Conservation (phyloP, 805 yeast genomes). For the Candida nanaspora region DNA sequence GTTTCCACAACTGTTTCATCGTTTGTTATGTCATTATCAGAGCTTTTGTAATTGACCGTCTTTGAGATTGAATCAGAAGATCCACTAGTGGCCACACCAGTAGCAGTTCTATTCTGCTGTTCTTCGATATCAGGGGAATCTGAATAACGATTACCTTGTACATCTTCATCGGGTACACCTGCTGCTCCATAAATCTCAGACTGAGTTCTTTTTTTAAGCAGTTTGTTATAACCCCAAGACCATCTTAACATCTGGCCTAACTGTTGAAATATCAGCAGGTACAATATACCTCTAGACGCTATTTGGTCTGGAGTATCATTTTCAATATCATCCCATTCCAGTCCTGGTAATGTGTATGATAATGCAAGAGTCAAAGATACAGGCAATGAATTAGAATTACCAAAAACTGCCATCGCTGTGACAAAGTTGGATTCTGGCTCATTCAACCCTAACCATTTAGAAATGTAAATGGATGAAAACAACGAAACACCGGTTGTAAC, state of each 20-base stretch:
- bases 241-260: slow-evolving; percentile 77
- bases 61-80: background rate
- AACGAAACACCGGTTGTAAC: slow-evolving; percentile 74
- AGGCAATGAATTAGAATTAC: slow-evolving; percentile 91
- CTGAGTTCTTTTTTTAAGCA: slow-evolving; percentile 36
- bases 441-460: slow-evolving; percentile 50
- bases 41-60: background rate
- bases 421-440: slow-evolving; percentile 82
- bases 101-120: no score
- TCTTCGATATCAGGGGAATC: no score
- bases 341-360: slow-evolving; percentile 67
- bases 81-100: background rate
- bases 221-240: slow-evolving; percentile 81
- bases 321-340: slow-evolving; percentile 67
- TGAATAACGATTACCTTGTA: background rate
- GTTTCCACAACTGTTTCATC: background rate
- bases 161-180: no score
- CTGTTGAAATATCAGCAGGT: slow-evolving; percentile 71
- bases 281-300: slow-evolving; percentile 72
- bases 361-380: slow-evolving; percentile 81
- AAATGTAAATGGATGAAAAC: slow-evolving; percentile 49
- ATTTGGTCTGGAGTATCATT: slow-evolving; percentile 62
- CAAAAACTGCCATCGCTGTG: slow-evolving; percentile 95
- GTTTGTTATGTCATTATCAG: background rate
- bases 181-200: background rate